Conservation (phyloP, 73 alveolate genomes). For the Halteria grandinella region DNA sequence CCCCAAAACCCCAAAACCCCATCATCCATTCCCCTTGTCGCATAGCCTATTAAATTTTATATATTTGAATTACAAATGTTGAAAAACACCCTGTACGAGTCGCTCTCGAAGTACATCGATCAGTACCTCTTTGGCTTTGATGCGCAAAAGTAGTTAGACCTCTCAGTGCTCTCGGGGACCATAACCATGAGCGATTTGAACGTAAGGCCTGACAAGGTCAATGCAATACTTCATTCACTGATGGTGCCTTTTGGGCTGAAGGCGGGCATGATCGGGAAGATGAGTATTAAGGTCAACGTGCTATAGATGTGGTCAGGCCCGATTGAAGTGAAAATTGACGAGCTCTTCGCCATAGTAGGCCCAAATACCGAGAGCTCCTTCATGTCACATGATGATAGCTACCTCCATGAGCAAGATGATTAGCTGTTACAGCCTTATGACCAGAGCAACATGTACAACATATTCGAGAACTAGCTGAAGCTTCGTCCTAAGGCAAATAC, state of each 20-base stretch:
- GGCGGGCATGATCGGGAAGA: constrained; percentile 79
- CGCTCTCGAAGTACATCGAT: constrained; percentile 73
- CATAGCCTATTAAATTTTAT: constrained; percentile 18
- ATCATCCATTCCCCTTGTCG: not conserved
- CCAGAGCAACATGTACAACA: constrained; percentile 36
- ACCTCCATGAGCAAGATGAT: constrained; percentile 24
- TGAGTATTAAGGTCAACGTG: constrained; percentile 50
- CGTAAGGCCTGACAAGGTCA: constrained; percentile 82
- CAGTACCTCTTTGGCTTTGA: constrained; percentile 80
- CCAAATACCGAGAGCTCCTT: constrained; percentile 43
- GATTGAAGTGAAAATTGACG: constrained; percentile 55
- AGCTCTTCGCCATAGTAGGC: constrained; percentile 52
- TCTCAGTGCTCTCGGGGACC: constrained; percentile 76
- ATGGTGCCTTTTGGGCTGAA: constrained; percentile 77
- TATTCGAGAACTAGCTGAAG: constrained; percentile 21
- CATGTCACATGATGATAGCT: constrained; percentile 41
- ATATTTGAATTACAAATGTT: constrained; percentile 75
- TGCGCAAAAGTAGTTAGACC: constrained; percentile 73
- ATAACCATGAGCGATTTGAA: constrained; percentile 74
- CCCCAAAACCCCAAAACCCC: constrained; percentile 64
- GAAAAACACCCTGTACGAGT: constrained; percentile 76
- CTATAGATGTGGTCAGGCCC: constrained; percentile 53
- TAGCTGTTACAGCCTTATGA: constrained; percentile 21
- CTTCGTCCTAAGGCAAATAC: constrained; percentile 10
- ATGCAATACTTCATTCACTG: constrained; percentile 75